phyloP scores from a whole-genome alignment of 768 basidiomycete species.

The Suillus clintonianus region DNA sequence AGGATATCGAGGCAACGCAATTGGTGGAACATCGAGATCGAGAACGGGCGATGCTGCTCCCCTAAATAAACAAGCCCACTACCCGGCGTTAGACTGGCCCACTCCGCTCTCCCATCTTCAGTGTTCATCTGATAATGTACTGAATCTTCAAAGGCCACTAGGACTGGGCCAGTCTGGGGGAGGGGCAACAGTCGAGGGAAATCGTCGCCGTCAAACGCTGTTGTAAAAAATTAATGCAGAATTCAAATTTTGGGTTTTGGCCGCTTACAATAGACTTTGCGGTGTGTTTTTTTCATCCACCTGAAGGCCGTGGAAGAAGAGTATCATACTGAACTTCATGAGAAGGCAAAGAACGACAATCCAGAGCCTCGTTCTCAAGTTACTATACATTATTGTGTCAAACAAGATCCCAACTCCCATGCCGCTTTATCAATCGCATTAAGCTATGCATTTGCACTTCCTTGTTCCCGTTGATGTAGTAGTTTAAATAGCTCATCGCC shows the following conservation, averaged over 20 bases:
- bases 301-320: neutral
- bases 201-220: neutral
- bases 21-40: conserved; percentile 41
- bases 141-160: neutral
- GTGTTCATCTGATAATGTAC: neutral
- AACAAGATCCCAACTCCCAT: too few species aligned
- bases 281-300: neutral
- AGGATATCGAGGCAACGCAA: conserved; percentile 42
- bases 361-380: neutral
- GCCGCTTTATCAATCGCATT: too few species aligned
- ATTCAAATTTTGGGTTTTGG: neutral
- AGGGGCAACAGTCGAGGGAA: neutral
- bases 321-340: neutral
- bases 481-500: too few species aligned
- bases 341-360: neutral
- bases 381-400: neutral
- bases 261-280: neutral
- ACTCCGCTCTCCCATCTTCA: conserved; percentile 11
- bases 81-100: conserved; percentile 25
- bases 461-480: too few species aligned
- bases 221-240: neutral
- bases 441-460: too few species aligned
- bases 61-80: conserved; percentile 29
- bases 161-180: neutral
- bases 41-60: conserved; percentile 25